Conservation (phyloP, 2,329 filamentous ascomycete genomes). For the Aspergillus sp. region DNA sequence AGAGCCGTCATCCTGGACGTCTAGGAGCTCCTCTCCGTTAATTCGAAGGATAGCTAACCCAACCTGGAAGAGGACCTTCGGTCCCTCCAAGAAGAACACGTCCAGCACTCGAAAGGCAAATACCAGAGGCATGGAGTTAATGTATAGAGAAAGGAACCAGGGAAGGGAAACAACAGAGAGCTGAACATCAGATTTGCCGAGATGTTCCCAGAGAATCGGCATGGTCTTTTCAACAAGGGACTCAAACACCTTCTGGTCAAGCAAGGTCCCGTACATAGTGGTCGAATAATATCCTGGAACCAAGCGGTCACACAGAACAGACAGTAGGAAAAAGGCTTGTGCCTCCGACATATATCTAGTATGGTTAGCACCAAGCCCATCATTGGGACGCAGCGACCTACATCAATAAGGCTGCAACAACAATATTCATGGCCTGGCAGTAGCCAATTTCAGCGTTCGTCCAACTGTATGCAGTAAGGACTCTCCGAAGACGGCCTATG, state of each 20-base stretch:
- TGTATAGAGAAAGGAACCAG: slow-evolving; percentile 97
- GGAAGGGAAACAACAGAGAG: slow-evolving; percentile 94
- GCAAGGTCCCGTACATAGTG: slow-evolving; percentile 96
- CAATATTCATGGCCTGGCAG: slow-evolving; percentile 99
- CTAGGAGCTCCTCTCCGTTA: slow-evolving; percentile 92
- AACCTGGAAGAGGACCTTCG: slow-evolving; percentile 95
- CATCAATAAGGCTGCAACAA: slow-evolving; percentile 94
- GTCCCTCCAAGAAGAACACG: slow-evolving; percentile 97
- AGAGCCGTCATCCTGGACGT: slow-evolving; percentile 89
- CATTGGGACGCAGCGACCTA: slow-evolving; percentile 38
- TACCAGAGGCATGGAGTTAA: slow-evolving; percentile 98
- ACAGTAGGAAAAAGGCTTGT: slow-evolving; percentile 93
- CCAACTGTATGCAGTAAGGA: slow-evolving; percentile 97
- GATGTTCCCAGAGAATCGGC: slow-evolving; percentile 96
- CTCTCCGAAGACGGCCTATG: slow-evolving; percentile 82
- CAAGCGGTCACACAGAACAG: slow-evolving; percentile 85
- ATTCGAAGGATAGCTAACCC: slow-evolving; percentile 95
- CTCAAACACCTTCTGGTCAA: slow-evolving; percentile 97
- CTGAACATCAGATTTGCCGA: slow-evolving; percentile 96
- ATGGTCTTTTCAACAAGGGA: slow-evolving; percentile 98
- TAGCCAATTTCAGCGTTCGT: slow-evolving; percentile 93
- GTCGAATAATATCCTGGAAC: slow-evolving; percentile 97
- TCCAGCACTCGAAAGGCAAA: slow-evolving; percentile 96
- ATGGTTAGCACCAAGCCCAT: slow-evolving; percentile 19
- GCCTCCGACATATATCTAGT: slow-evolving; percentile 86